phyloP scores from a whole-genome alignment of 2,329 filamentous ascomycete species.

The Cladorrhinum sp. region DNA sequence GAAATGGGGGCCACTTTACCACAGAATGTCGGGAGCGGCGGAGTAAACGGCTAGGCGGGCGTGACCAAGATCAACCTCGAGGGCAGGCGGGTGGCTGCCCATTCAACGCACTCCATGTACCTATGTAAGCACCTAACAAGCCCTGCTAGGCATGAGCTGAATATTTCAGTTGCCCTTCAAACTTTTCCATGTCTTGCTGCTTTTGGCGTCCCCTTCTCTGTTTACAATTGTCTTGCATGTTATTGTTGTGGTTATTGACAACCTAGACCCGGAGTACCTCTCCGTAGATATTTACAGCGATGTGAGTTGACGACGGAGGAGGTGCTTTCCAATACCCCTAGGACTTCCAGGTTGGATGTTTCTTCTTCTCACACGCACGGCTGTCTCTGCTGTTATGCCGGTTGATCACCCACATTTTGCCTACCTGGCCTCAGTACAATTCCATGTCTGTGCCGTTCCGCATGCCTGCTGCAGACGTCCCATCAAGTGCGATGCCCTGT shows the following conservation, averaged over 20 bases:
- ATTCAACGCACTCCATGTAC: not conserved
- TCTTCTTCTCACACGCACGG: not conserved
- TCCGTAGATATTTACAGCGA: no score
- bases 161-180: no score
- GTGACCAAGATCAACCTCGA: not conserved
- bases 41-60: constrained; percentile 8
- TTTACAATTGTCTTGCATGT: no score
- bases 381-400: not conserved
- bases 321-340: no score
- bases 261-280: no score
- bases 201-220: no score
- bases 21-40: constrained; percentile 11
- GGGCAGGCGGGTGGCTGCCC: not conserved
- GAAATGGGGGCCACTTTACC: constrained; percentile 11
- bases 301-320: no score
- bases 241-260: no score
- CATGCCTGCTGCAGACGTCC: constrained; percentile 2
- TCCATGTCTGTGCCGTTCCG: constrained; percentile 8
- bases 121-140: not conserved
- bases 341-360: no score
- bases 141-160: not conserved
- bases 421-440: not conserved
- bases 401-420: constrained; percentile 5
- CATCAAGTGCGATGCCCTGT: constrained; percentile 8
- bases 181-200: not conserved